Evolutionary conservation across 2,329 filamentous ascomycete species (phyloP).

Genomic region (Sarocladium kiliense): DNA sequence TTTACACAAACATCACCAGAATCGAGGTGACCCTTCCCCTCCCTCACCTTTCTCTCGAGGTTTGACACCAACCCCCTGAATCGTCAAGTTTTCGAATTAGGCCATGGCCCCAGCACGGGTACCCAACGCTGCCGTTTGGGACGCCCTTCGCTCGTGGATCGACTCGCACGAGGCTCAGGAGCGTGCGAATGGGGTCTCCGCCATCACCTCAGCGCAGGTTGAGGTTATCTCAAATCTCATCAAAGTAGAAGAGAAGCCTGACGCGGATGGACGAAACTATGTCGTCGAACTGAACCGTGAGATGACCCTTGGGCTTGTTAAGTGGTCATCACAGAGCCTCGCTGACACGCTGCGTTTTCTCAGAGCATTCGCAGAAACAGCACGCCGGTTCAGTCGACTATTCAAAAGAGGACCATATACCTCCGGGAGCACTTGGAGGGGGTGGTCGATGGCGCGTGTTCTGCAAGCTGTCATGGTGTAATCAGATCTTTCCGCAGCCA

Average conservation of each 20-base stretch:
- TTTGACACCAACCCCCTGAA: no score
- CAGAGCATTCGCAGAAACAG: neutral
- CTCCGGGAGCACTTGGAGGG: neutral
- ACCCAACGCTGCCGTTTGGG: slow-evolving; percentile 22
- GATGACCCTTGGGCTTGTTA: no score
- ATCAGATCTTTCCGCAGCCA: slow-evolving; percentile 20
- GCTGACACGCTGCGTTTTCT: no score
- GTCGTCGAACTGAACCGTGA: slow-evolving; percentile 24
- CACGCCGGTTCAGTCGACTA: neutral
- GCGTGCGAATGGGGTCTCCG: slow-evolving; percentile 22
- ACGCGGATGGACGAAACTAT: slow-evolving; percentile 20
- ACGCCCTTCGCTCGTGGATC: slow-evolving; percentile 34
- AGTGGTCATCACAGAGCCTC: no score
- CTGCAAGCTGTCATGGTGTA: slow-evolving; percentile 18
- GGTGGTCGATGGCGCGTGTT: slow-evolving; percentile 15
- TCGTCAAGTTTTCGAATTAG: neutral
- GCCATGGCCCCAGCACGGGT: neutral
- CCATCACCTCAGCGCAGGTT: slow-evolving; percentile 29
- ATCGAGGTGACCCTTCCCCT: neutral
- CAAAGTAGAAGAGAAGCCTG: slow-evolving; percentile 21
- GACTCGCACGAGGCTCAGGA: slow-evolving; percentile 33
- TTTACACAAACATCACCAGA: neutral
- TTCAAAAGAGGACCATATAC: neutral
- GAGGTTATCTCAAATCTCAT: slow-evolving; percentile 36
- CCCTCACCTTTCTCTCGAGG: neutral